Base-by-base conservation (phyloP, 2,329 filamentous ascomycete species). In the Botrytis fabae region DNA sequence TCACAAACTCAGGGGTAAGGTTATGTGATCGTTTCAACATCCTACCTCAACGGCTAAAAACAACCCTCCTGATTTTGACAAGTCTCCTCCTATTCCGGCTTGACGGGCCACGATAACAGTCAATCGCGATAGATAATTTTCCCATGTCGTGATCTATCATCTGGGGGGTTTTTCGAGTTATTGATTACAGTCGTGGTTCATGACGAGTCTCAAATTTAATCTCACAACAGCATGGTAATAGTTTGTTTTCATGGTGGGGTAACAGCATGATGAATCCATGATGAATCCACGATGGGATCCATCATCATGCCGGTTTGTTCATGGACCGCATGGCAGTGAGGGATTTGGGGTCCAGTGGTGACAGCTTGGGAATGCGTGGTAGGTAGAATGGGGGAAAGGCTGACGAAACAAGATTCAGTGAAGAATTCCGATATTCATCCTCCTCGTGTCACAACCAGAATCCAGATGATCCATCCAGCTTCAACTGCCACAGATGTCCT, bases 131-230 rank as follows among this genome's bases (percentile, higher is more conserved):
- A 63, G 65, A 69, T 57, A 57, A 69, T 57, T n/a, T 16, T 40
- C 14, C 9, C 46, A 59, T 69, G 65, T 69, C 65, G 65, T 64
- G 40, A 64, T 32, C n/a, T 32, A 32, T 70, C 22, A 62, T 70
- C 68, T 70, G 68, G 51, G 28, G 54, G 62, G 48, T 46, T 62
- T 46, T 69, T 25, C 28, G 20, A 46, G 10, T 28, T 18, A 70
- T 62, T 48, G 57, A 48, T 61, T 59, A 9, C 46, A 70, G 68
- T 70, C 68, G 68, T 70, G 68, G 22, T 48, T 46, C 68, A 70
- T 70, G 68, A 70, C 68, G 57, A 70, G 40, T 70, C 68, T 46
- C 68, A 61, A 38, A 62, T 61, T 40, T 63, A 70, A 70, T 61
- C 35, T 70, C 28, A 66, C 35, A 28, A 62, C 25, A 65, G 48